These are phyloP conservation scores for Spizellomyces punctatus DNA, from an alignment of 192 early-diverging fungal genomes.

Conservation along the genomic window DNA sequence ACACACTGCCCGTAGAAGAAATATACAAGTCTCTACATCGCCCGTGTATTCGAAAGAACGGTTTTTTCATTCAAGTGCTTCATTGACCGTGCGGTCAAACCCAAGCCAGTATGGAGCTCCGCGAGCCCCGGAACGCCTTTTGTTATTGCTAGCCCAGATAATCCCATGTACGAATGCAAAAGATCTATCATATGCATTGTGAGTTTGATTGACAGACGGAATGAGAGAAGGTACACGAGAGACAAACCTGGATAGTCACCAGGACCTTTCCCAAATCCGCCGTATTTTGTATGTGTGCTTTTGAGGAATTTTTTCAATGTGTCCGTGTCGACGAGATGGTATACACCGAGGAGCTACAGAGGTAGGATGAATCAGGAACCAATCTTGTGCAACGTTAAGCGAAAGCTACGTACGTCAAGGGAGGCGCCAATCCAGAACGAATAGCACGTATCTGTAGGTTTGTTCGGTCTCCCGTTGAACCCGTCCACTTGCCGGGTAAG, in stretches of 20 bases:
- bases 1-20: too few species aligned
- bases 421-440: constrained; percentile 95
- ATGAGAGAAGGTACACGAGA: neutral
- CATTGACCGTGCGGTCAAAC: too few species aligned
- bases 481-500: constrained; percentile 77
- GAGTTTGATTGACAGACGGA: constrained; percentile 4
- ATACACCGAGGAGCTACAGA: constrained; percentile 59
- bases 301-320: constrained; percentile 61
- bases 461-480: constrained; percentile 89
- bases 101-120: too few species aligned
- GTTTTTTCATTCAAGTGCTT: too few species aligned
- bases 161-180: constrained; percentile 83
- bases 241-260: constrained; percentile 59
- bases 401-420: constrained; percentile 53
- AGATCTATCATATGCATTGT: constrained; percentile 54
- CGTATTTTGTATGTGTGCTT: constrained; percentile 54
- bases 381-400: too few species aligned
- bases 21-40: too few species aligned
- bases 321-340: constrained; percentile 60
- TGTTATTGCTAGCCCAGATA: constrained; percentile 61
- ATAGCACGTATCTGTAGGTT: constrained; percentile 92
- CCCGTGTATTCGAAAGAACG: too few species aligned
- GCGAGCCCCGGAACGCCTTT: neutral
- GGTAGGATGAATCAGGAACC: neutral
- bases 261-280: constrained; percentile 71